Conservation (phyloP, 129 eudicot species). For the Pseudognaphalium luteoalbum region DNA sequence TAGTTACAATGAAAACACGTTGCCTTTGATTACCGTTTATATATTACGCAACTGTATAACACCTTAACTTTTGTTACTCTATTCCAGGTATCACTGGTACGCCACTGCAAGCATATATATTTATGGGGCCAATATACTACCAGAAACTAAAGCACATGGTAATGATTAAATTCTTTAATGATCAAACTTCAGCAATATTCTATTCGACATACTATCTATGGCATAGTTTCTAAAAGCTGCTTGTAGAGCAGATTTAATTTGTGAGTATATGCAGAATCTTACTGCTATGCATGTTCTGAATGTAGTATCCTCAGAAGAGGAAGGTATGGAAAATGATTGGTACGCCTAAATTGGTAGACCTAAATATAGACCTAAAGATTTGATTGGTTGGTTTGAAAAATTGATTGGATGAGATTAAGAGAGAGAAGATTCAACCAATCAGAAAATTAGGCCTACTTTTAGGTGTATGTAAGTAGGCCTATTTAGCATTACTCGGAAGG, state of each 20-base stretch:
- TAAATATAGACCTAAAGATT: too few species aligned
- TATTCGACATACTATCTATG: not conserved
- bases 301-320: not conserved
- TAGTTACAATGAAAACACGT: not conserved
- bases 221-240: not conserved
- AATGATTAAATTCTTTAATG: slow-evolving; percentile 21
- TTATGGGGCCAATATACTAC: slow-evolving; percentile 98
- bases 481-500: too few species aligned
- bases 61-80: not conserved
- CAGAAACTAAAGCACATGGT: slow-evolving; percentile 99
- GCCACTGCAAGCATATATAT: slow-evolving; percentile 93
- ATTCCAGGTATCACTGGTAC: slow-evolving; percentile 86
- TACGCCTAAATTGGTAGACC: too few species aligned
- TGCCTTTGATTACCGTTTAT: not conserved
- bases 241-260: not conserved
- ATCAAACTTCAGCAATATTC: not conserved
- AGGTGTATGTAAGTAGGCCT: too few species aligned
- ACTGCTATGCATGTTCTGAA: not conserved
- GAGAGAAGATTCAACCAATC: too few species aligned
- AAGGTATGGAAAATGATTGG: too few species aligned
- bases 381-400: too few species aligned
- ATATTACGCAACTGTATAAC: not conserved
- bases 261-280: not conserved
- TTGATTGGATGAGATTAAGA: too few species aligned
- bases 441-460: too few species aligned